Conservation (phyloP, 257 asterid genomes). For the Avicennia marina region DNA sequence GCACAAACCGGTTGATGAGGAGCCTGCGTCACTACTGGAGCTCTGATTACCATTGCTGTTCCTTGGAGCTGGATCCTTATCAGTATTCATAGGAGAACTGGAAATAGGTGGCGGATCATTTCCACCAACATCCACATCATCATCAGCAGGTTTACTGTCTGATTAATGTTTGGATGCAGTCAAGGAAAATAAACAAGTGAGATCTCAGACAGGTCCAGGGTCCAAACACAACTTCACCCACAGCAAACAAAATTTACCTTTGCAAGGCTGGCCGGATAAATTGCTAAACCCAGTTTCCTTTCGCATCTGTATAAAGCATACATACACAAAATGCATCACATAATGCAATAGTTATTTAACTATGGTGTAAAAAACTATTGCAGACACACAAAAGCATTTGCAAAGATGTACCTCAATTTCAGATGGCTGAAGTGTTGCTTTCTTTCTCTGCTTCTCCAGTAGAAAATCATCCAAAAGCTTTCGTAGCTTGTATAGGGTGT, state of each 20-base stretch:
- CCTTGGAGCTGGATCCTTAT: not conserved
- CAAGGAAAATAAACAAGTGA: constrained; percentile 10
- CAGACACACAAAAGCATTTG: constrained; percentile 4
- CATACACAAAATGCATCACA: not conserved
- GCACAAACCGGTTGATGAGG: constrained; percentile 52
- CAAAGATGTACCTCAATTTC: constrained; percentile 50
- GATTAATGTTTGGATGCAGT: constrained; percentile 16
- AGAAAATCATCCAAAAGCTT: constrained; percentile 64
- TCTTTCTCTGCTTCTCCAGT: constrained; percentile 45
- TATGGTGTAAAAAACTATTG: not conserved
- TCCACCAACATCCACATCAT: constrained; percentile 79
- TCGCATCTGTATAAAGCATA: constrained; percentile 37
- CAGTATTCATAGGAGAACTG: not conserved
- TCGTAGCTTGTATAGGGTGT: constrained; percentile 55
- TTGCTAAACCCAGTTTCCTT: constrained; percentile 55
- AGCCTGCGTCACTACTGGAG: constrained; percentile 51
- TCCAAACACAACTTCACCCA: not conserved
- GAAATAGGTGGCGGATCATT: constrained; percentile 30
- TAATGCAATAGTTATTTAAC: no score
- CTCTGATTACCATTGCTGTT: constrained; percentile 19
- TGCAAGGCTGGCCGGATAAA: constrained; percentile 40
- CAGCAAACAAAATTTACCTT: constrained; percentile 35
- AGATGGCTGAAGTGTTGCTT: constrained; percentile 34
- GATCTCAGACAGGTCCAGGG: not conserved
- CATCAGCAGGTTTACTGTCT: constrained; percentile 61